Percentiles rank a stretch among this genome's conserved stretches.
phyloP scores from a whole-genome alignment of 1,139 yeast genomes.

The Diutina neorugosa region DNA sequence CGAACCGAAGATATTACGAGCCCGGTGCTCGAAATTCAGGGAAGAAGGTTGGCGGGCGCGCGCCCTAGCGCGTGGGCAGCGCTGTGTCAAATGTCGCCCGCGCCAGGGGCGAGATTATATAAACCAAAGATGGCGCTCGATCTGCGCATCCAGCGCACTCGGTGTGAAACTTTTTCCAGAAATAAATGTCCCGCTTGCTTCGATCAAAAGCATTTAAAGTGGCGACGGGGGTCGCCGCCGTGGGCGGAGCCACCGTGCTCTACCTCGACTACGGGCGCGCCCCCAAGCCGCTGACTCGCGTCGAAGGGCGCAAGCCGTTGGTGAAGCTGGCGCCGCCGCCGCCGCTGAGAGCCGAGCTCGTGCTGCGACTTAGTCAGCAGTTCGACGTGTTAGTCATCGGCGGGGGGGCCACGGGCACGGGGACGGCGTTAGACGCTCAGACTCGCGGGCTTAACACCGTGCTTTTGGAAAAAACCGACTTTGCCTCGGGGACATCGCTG shows the following conservation, averaged over 20 bases:
- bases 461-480: conserved; percentile 75
- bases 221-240: conserved; percentile 20
- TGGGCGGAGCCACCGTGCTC: conserved; percentile 25
- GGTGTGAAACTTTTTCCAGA: too few relatives aligned
- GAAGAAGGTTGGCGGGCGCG: not conserved
- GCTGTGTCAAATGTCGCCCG: not conserved
- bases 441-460: conserved; percentile 87
- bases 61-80: not conserved
- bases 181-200: conserved; percentile 10
- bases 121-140: not conserved
- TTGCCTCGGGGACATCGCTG: conserved; percentile 86
- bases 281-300: conserved; percentile 16
- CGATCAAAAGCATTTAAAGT: conserved; percentile 18
- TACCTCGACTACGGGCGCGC: conserved; percentile 32
- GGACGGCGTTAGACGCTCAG: conserved; percentile 86
- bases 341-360: conserved; percentile 23
- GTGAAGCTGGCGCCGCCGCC: conserved; percentile 11
- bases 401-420: conserved; percentile 95
- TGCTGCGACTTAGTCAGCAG: conserved; percentile 27
- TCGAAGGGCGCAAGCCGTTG: not conserved
- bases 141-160: too few relatives aligned
- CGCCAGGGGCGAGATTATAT: not conserved
- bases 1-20: too few relatives aligned
- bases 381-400: conserved; percentile 82
- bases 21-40: too few relatives aligned